phyloP scores from a whole-genome alignment of 2,329 filamentous ascomycete genomes.

The Penicillium sp. region DNA sequence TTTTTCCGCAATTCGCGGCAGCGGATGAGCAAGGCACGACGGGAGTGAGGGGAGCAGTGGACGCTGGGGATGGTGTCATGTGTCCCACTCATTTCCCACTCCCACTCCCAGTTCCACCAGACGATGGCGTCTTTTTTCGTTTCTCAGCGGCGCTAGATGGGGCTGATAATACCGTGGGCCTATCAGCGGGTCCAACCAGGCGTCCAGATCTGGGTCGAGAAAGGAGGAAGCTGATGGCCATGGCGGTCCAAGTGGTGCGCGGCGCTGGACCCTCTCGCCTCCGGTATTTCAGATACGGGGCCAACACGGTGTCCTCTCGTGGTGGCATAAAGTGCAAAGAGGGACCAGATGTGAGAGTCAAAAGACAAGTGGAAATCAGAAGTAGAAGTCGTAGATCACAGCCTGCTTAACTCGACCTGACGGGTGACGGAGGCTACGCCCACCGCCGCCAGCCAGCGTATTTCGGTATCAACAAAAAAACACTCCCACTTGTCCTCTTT shows the following conservation, averaged over 20 bases:
- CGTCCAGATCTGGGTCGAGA: constrained; percentile 18
- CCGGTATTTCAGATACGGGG: constrained; percentile 21
- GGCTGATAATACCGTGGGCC: constrained; percentile 11
- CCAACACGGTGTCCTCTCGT: constrained; percentile 25
- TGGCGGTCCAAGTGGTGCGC: constrained; percentile 1
- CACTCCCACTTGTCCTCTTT: constrained; percentile 22
- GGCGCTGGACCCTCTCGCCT: constrained; percentile 16
- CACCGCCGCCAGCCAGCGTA: constrained; percentile 40
- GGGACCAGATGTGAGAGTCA: no score
- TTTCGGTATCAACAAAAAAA: constrained; percentile 38
- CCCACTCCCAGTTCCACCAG: not conserved
- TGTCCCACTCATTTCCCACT: constrained; percentile 8
- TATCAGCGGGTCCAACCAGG: constrained; percentile 17
- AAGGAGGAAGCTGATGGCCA: constrained; percentile 5
- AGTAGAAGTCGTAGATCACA: no score
- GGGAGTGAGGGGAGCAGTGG: constrained; percentile 1
- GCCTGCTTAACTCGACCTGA: no score
- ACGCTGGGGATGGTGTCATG: constrained; percentile 11
- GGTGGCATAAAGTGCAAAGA: not conserved
- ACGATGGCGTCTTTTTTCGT: not conserved
- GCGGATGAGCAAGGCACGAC: constrained; percentile 26
- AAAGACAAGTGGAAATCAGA: not conserved
- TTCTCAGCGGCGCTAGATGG: not conserved
- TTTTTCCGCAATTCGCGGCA: constrained; percentile 40
- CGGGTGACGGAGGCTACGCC: constrained; percentile 38